Evolutionary conservation across 1,284 basidiomycete species (phyloP).

Genomic region (Anthracocystis walkeri): DNA sequence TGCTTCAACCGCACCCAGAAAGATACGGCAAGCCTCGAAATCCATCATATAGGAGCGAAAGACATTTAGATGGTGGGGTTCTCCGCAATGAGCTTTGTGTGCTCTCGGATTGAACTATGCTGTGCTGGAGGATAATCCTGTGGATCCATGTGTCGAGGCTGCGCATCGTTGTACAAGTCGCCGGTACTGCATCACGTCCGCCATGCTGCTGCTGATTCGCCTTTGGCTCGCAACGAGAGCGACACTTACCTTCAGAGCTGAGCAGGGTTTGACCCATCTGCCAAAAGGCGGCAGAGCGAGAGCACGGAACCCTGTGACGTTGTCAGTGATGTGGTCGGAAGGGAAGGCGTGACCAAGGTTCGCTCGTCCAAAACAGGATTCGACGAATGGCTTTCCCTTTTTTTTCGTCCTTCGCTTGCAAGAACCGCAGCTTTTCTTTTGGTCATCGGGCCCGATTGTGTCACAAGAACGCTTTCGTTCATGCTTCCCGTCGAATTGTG

Average conservation of each 20-base stretch:
- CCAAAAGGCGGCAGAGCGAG: too few relatives aligned
- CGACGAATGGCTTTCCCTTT: too few relatives aligned
- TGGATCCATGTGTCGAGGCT: slow-evolving; percentile 21
- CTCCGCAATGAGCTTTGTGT: slow-evolving; percentile 56
- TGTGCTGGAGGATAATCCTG: slow-evolving; percentile 54
- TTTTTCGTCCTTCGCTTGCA: too few relatives aligned
- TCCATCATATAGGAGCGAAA: slow-evolving; percentile 68
- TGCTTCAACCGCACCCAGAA: background rate
- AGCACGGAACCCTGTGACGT: too few relatives aligned
- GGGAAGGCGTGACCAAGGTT: too few relatives aligned
- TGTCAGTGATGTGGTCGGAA: too few relatives aligned
- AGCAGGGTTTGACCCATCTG: background rate
- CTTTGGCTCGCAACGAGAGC: too few relatives aligned
- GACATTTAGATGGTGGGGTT: slow-evolving; percentile 64
- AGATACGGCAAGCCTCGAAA: slow-evolving; percentile 6
- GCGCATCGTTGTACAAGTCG: background rate
- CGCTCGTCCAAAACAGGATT: too few relatives aligned
- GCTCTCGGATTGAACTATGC: slow-evolving; percentile 66
- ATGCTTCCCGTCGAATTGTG: too few relatives aligned
- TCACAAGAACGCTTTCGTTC: too few relatives aligned
- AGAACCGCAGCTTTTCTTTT: too few relatives aligned
- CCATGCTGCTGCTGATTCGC: slow-evolving; percentile 1
- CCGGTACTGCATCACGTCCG: background rate
- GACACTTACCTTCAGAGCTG: background rate
- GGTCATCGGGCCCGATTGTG: too few relatives aligned